Percentiles rank a stretch among this genome's conserved stretches.
Conservation (phyloP, 2,329 filamentous ascomycete genomes). For the Capronia coronata region DNA sequence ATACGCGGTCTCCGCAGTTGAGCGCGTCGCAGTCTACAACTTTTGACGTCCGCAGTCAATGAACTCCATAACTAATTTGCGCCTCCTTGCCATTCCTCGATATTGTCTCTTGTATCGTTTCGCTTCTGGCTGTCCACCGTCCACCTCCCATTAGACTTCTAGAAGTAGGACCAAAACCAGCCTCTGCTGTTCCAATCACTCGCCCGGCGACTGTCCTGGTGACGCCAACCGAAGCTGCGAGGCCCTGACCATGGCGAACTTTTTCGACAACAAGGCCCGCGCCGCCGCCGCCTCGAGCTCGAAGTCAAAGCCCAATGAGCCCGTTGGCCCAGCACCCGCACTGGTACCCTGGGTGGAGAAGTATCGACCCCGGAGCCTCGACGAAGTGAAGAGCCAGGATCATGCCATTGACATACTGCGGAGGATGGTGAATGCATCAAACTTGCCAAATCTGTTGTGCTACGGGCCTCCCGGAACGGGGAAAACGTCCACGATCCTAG, state of each 20-base stretch:
- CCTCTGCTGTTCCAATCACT: background rate
- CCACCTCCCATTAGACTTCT: too few species aligned
- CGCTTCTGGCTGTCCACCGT: too few species aligned
- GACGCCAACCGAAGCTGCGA: too few species aligned
- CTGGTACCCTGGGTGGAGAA: constrained; percentile 89
- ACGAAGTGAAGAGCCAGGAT: constrained; percentile 94
- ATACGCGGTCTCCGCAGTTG: constrained; percentile 9
- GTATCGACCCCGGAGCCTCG: constrained; percentile 70
- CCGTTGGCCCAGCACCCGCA: constrained; percentile 56
- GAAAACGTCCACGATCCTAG: constrained; percentile 96
- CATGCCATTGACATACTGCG: constrained; percentile 91
- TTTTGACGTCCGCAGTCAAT: background rate
- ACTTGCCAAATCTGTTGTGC: constrained; percentile 98
- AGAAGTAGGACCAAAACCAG: too few species aligned
- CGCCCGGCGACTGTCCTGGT: too few species aligned
- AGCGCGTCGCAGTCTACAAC: background rate
- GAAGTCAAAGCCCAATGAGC: constrained; percentile 57
- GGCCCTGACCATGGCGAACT: constrained; percentile 71
- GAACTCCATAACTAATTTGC: too few species aligned
- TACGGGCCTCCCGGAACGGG: constrained; percentile 96
- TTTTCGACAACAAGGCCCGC: constrained; percentile 92
- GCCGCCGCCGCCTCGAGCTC: constrained; percentile 57
- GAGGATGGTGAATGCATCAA: constrained; percentile 87
- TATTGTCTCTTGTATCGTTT: too few species aligned
- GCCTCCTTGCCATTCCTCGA: too few species aligned